Evolutionary conservation across 768 basidiomycete genomes (phyloP), one percentile per base, ranked within the genome.

Genomic region (Tulasnella sp.): DNA sequence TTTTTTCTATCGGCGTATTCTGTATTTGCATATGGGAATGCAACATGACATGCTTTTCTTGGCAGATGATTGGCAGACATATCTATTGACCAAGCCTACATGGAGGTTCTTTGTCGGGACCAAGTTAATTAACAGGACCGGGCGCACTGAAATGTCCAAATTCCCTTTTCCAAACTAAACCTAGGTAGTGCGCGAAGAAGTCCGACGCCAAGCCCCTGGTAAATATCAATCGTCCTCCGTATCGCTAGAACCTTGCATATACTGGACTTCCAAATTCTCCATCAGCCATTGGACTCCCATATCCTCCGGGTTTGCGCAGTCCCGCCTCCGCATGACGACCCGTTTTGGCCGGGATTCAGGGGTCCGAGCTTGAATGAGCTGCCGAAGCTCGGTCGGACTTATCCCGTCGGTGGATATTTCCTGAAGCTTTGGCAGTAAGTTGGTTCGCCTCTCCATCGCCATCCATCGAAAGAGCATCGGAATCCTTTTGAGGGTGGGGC

Each of bases 191-290:
- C 3, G 9, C 11, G 44, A n/a, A n/a, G 51, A 20, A n/a, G 51
- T n/a, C 51, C 51, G 51, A 23, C 23, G 51, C 51, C 51, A 51
- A 51, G 51, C 51, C 51, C 23, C 3, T 23, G 70, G 18, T n/a
- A 7, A 39, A n/a, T 46, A 7, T 18, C 48, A 70, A 70, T 70
- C 76, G 20, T 77, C 76, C 40, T 77, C 76, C 15, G 69, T 48
- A 69, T 77, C 76, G 48, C 76, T 77, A 23, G 76, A 77, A 32
- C 76, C 76, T 44, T 77, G 57, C 29, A 77, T 67, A n/a, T 71
- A 70, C 39, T 42, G 39, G 1, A 77, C 76, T 57, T 77, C 76
- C 29, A 71, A 39, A 35, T 77, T 77, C 40, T 77, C 76, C 48
- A 39, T 69, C 13, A 77, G 69, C 76, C 76, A 77, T 40, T 42